These are phyloP conservation scores for Aspergillus udagawae DNA, from an alignment of 2,329 filamentous ascomycete genomes.

Conservation along the genomic window DNA sequence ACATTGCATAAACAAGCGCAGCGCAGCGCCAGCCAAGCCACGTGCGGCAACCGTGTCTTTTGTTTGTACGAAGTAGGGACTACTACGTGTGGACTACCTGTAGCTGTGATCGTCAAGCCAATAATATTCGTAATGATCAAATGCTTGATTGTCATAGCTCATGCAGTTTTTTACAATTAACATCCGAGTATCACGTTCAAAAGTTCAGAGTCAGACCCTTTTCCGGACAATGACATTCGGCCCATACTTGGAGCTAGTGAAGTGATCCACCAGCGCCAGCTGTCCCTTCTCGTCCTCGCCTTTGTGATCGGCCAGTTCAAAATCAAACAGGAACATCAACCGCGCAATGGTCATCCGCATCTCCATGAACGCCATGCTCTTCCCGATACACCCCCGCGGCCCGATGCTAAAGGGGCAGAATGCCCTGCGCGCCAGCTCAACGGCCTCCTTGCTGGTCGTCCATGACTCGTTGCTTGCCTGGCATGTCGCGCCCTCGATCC, in stretches of 20 bases:
- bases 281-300: slow-evolving; percentile 35
- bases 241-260: slow-evolving; percentile 35
- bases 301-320: slow-evolving; percentile 29
- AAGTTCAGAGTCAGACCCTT: background rate
- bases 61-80: background rate
- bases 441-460: slow-evolving; percentile 47
- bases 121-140: background rate
- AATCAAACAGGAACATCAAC: slow-evolving; percentile 38
- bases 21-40: background rate
- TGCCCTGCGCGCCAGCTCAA: slow-evolving; percentile 56
- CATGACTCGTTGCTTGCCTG: slow-evolving; percentile 34
- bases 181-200: background rate
- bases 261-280: slow-evolving; percentile 36
- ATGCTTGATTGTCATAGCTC: background rate
- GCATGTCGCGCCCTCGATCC: slow-evolving; percentile 51
- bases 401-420: slow-evolving; percentile 61
- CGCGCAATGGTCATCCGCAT: slow-evolving; percentile 37
- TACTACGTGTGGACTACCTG: background rate
- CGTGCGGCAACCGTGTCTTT: background rate
- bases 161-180: background rate
- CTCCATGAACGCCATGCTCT: slow-evolving; percentile 42
- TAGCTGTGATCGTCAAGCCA: background rate
- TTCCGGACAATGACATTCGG: slow-evolving; percentile 28
- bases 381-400: slow-evolving; percentile 40
- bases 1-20: background rate